Evolutionary conservation across 2,329 filamentous ascomycete species (phyloP).

Genomic region (Monosporascus sp.): DNA sequence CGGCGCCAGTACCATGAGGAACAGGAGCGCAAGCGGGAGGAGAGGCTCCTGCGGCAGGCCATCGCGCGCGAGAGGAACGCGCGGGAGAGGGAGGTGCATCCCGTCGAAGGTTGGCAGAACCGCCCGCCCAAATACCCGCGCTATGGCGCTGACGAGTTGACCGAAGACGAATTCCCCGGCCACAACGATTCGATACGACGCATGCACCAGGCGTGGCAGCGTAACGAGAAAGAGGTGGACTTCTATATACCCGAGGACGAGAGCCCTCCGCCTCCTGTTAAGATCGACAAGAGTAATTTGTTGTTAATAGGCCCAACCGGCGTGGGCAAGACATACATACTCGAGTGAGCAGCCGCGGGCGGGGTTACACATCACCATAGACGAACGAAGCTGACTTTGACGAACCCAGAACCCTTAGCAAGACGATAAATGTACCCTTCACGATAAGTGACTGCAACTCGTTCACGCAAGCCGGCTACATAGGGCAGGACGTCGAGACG

Average conservation of each 20-base stretch:
- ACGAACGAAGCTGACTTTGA: neutral
- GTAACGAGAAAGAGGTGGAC: slow-evolving; percentile 31
- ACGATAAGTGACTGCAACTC: slow-evolving; percentile 94
- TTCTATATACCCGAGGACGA: slow-evolving; percentile 47
- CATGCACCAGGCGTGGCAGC: slow-evolving; percentile 33
- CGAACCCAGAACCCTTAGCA: slow-evolving; percentile 71
- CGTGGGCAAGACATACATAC: slow-evolving; percentile 93
- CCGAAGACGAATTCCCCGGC: slow-evolving; percentile 51
- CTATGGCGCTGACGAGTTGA: slow-evolving; percentile 30
- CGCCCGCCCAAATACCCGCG: slow-evolving; percentile 6
- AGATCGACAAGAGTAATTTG: slow-evolving; percentile 94
- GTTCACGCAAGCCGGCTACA: slow-evolving; percentile 94
- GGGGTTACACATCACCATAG: neutral
- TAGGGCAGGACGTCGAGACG: slow-evolving; percentile 95
- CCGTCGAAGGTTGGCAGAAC: slow-evolving; percentile 65
- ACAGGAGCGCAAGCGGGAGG: slow-evolving; percentile 48
- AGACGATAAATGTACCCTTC: slow-evolving; percentile 91
- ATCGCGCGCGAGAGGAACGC: slow-evolving; percentile 62
- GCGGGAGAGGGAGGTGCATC: slow-evolving; percentile 58
- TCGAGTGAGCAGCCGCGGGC: slow-evolving; percentile 46
- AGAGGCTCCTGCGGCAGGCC: slow-evolving; percentile 66
- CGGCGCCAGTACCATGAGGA: slow-evolving; percentile 75
- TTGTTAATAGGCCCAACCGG: slow-evolving; percentile 87
- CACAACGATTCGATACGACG: slow-evolving; percentile 44
- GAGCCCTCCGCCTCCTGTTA: slow-evolving; percentile 46